Conservation (phyloP, 768 basidiomycete genomes). For the Amanita pseudoporphyria region DNA sequence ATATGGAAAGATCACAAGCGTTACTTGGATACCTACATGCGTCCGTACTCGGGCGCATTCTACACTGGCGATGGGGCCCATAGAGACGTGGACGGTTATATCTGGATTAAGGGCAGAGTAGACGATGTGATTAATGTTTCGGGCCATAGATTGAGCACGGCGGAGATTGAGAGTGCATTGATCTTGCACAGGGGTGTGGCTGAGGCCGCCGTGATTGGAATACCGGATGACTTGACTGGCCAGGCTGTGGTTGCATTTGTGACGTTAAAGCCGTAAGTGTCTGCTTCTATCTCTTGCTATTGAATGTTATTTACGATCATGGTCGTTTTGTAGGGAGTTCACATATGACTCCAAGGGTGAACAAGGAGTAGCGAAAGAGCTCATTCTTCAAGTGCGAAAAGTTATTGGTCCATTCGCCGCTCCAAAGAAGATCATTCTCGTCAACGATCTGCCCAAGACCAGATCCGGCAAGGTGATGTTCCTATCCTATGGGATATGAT, state of each 20-base stretch:
- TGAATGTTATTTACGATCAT: background rate
- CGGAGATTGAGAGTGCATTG: slow-evolving; percentile 95
- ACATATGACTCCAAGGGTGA: slow-evolving; percentile 64
- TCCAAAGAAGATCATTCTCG: slow-evolving; percentile 86
- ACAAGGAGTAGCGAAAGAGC: slow-evolving; percentile 67
- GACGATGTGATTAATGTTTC: slow-evolving; percentile 99
- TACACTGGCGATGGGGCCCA: slow-evolving; percentile 98
- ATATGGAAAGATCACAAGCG: slow-evolving; percentile 90
- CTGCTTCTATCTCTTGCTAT: background rate
- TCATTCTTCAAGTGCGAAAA: slow-evolving; percentile 92
- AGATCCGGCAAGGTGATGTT: slow-evolving; percentile 79
- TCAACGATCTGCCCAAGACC: slow-evolving; percentile 87
- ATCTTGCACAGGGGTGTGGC: slow-evolving; percentile 94
- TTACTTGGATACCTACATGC: slow-evolving; percentile 44
- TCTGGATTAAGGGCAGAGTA: slow-evolving; percentile 97
- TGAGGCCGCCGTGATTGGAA: slow-evolving; percentile 90
- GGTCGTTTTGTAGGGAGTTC: slow-evolving; percentile 57
- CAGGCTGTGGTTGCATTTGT: slow-evolving; percentile 95
- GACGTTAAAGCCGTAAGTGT: slow-evolving; percentile 80
- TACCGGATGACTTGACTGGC: slow-evolving; percentile 80
- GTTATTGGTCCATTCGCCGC: slow-evolving; percentile 97
- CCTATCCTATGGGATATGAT: background rate
- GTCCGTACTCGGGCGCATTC: slow-evolving; percentile 85
- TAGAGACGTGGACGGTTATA: slow-evolving; percentile 91
- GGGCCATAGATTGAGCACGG: slow-evolving; percentile 93